These are phyloP conservation scores for Cyclocybe aegerita DNA, from an alignment of 768 basidiomycete genomes.

Conservation along the genomic window DNA sequence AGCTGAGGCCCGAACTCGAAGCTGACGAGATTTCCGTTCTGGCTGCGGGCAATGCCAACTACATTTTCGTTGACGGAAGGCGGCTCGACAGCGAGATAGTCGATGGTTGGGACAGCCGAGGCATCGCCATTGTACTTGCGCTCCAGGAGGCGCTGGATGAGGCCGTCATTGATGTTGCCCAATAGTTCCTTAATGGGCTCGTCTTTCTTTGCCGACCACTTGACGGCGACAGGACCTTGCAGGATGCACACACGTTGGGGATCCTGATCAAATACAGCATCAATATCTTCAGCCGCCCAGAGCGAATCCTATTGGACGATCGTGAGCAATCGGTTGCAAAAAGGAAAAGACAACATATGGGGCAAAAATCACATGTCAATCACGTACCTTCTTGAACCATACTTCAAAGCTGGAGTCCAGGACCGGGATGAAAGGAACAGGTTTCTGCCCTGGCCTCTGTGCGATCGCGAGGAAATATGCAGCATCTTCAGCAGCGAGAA, in stretches of 20 bases:
- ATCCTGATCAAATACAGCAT: slow-evolving; percentile 98
- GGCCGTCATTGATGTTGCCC: slow-evolving; percentile 78
- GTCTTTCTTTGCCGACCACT: slow-evolving; percentile 84
- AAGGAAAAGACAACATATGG: slow-evolving; percentile 5
- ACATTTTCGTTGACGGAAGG: slow-evolving; percentile 29
- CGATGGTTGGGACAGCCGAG: slow-evolving; percentile 72
- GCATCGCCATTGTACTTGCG: slow-evolving; percentile 76
- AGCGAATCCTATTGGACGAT: slow-evolving; percentile 73
- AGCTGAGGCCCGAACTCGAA: slow-evolving; percentile 50
- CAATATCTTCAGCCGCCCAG: slow-evolving; percentile 97
- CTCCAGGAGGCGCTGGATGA: slow-evolving; percentile 78
- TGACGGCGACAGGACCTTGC: slow-evolving; percentile 94
- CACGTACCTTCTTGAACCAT: slow-evolving; percentile 97
- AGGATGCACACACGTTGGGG: slow-evolving; percentile 97
- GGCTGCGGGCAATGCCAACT: slow-evolving; percentile 41
- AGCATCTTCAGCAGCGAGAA: slow-evolving; percentile 90
- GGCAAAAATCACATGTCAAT: slow-evolving; percentile 13
- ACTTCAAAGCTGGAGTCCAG: slow-evolving; percentile 93
- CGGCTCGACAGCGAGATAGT: slow-evolving; percentile 69
- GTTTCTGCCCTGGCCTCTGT: slow-evolving; percentile 96
- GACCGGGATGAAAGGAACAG: slow-evolving; percentile 96
- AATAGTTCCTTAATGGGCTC: slow-evolving; percentile 93
- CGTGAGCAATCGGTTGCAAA: slow-evolving; percentile 12
- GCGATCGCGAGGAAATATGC: slow-evolving; percentile 96
- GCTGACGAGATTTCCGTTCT: slow-evolving; percentile 41